Conservation (phyloP, 768 basidiomycete genomes). For the Dictyophora rubrovolvata region DNA sequence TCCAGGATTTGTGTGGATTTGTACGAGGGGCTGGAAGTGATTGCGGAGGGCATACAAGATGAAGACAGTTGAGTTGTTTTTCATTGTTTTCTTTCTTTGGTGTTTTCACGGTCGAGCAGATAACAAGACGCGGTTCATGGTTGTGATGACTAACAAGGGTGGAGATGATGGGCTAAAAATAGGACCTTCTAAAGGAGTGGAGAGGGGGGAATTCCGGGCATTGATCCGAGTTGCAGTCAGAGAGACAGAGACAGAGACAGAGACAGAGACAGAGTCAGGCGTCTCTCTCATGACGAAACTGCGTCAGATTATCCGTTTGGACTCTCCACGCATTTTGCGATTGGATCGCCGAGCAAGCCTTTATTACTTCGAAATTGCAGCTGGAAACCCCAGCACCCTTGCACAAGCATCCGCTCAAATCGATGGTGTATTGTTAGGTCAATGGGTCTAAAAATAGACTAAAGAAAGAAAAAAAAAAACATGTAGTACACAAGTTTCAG, state of each 20-base stretch:
- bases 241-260: conserved; percentile 8
- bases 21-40: conserved; percentile 51
- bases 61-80: conserved; percentile 29
- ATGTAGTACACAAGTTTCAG: neutral
- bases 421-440: neutral
- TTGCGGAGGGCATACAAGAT: conserved; percentile 58
- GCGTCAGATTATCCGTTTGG: too few species aligned
- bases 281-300: conserved; percentile 5
- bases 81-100: conserved; percentile 9
- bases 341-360: neutral
- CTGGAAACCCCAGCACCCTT: neutral
- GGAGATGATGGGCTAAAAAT: conserved; percentile 56
- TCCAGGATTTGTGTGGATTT: conserved; percentile 52
- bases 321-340: neutral
- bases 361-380: neutral
- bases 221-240: conserved; percentile 26
- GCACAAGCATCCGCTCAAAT: neutral
- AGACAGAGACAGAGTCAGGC: conserved; percentile 8
- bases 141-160: neutral
- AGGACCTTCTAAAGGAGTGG: conserved; percentile 34
- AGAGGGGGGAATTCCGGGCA: conserved; percentile 22
- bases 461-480: too few species aligned
- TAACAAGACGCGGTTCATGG: conserved; percentile 4
- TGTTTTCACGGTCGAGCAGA: too few species aligned
- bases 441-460: neutral